Base-by-base conservation (phyloP, 768 basidiomycete species). In the Kwoniella sp. region DNA sequence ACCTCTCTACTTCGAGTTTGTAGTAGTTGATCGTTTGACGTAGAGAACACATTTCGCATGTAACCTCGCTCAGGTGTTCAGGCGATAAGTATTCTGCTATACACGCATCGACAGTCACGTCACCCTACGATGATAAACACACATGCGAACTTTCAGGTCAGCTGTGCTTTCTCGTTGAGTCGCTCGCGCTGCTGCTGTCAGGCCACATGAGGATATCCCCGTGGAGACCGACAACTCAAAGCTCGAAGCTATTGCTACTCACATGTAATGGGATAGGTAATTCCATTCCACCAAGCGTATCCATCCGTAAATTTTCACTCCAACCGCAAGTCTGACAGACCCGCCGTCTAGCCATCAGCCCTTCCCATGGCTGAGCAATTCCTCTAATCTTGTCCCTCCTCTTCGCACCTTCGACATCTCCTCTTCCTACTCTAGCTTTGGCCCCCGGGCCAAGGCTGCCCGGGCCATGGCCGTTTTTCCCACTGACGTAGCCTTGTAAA, bases 261-360 rank as follows among this genome's bases (percentile, higher is more conserved):
- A 77, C 76, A 36, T 56, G 54, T 46, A 64, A 57, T 21, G 76
- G 78, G 30, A 78, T 58, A 7, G 78, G 68, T 29, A 79, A 59
- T 55, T 79, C 78, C 67, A 78, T 70, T 12, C 77, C 77, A 13
- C 77, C 75, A 5, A 94, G 77, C 89, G 92, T 88, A 90, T 92
- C 66, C 92, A 92, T 66, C 64, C 79, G 54, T 27, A 74, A 59
- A 2, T 92, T 90, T 74, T 94, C 92, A 15, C 91, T 92, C 77
- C 95, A 97, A 19, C 91, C 92, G 75, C 95, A 97, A 54, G 86
- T 84, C 51, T 90, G 84, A 72, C 95, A 97, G 67, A 89, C 91
- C 62, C 93, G 83, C 65, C 92, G 82, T 71, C 95, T 92, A 1
- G 94, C 92, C 1, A 92, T 92, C 64, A 97, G 81, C 0, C 92